phyloP scores from a whole-genome alignment of 768 basidiomycete species.

The Suillus plorans region DNA sequence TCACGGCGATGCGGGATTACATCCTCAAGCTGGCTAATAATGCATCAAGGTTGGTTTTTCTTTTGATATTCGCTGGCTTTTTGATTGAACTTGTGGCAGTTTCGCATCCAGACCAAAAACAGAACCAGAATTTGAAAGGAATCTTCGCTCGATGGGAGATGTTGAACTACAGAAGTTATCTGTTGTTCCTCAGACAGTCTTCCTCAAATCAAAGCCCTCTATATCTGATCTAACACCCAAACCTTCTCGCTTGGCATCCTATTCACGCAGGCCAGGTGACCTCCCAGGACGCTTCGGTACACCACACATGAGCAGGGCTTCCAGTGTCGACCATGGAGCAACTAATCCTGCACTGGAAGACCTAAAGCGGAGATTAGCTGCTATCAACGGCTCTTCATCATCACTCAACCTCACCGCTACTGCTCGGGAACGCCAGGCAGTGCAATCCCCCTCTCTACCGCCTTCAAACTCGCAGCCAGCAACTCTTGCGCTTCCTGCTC shows the following conservation, averaged over 20 bases:
- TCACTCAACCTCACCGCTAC: slow-evolving; percentile 51
- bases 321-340: slow-evolving; percentile 46
- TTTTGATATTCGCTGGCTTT: neutral
- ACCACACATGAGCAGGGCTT: slow-evolving; percentile 44
- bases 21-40: slow-evolving; percentile 81
- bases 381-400: slow-evolving; percentile 69
- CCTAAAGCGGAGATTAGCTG: slow-evolving; percentile 70
- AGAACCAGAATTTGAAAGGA: slow-evolving; percentile 64
- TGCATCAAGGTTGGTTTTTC: slow-evolving; percentile 59
- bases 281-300: slow-evolving; percentile 49
- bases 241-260: slow-evolving; percentile 37
- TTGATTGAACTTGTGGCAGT: slow-evolving; percentile 36
- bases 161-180: slow-evolving; percentile 85
- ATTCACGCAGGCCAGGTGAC: slow-evolving; percentile 43
- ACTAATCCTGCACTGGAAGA: slow-evolving; percentile 72
- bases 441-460: slow-evolving; percentile 18
- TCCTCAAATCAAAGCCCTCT: slow-evolving; percentile 58
- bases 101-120: slow-evolving; percentile 63
- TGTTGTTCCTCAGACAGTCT: slow-evolving; percentile 89
- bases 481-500: slow-evolving; percentile 25
- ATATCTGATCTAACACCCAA: slow-evolving; percentile 37
- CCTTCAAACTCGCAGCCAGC: slow-evolving; percentile 15
- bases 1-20: slow-evolving; percentile 88
- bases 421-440: slow-evolving; percentile 46
- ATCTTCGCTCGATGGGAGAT: slow-evolving; percentile 61